Percentiles rank a stretch among this genome's conserved stretches.
These are phyloP conservation scores for Ganoderma resinaceum DNA, from an alignment of 1,284 basidiomycete species.

Conservation along the genomic window DNA sequence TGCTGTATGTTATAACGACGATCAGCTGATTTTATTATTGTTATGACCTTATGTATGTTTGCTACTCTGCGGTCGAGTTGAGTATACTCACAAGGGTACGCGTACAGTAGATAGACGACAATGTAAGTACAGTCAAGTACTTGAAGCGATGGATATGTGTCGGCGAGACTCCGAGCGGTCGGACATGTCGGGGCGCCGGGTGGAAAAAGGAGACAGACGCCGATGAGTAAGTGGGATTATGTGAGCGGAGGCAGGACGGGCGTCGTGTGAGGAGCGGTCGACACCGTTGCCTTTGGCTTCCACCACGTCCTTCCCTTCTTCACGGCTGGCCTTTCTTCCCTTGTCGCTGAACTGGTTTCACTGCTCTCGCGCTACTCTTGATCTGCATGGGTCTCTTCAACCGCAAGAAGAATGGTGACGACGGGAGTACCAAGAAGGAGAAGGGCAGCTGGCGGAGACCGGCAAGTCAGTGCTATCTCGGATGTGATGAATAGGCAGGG, in stretches of 20 bases:
- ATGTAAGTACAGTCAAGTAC: no score
- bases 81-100: neutral
- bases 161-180: no score
- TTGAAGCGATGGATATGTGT: no score
- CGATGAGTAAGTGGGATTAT: neutral
- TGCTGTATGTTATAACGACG: neutral
- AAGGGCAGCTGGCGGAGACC: slow-evolving; percentile 89
- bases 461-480: slow-evolving; percentile 70
- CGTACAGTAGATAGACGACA: no score
- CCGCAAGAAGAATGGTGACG: slow-evolving; percentile 40
- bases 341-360: slow-evolving; percentile 23
- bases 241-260: neutral
- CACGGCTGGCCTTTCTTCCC: slow-evolving; percentile 13
- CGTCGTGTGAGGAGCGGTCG: slow-evolving; percentile 6
- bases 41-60: neutral
- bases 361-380: neutral
- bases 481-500: slow-evolving; percentile 2
- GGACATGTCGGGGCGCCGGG: no score
- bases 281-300: slow-evolving; percentile 13
- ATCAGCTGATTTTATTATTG: neutral
- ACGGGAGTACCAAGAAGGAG: slow-evolving; percentile 67
- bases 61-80: neutral
- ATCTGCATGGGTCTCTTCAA: slow-evolving; percentile 47
- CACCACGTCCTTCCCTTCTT: slow-evolving; percentile 7
- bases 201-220: neutral